Percentiles rank a stretch among this genome's conserved stretches.
These are phyloP conservation scores for Tolypocladium capitatum DNA, from an alignment of 2,329 filamentous ascomycete genomes.

Conservation along the genomic window DNA sequence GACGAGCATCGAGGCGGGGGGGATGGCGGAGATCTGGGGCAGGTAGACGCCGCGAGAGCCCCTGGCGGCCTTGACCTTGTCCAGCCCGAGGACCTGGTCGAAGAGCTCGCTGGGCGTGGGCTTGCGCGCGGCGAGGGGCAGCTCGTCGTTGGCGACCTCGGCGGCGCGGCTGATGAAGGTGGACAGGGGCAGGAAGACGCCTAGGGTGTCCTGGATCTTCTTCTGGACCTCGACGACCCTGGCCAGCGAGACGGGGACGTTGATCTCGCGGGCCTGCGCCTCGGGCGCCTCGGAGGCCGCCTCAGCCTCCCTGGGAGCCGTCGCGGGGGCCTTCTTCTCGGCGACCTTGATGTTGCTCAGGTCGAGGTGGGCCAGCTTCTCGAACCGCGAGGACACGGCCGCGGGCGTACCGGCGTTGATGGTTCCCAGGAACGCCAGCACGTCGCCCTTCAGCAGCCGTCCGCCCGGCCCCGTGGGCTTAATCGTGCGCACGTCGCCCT, in stretches of 20 bases:
- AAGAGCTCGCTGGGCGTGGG: slow-evolving; percentile 75
- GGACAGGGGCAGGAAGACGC: slow-evolving; percentile 68
- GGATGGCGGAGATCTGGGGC: slow-evolving; percentile 54
- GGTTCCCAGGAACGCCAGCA: slow-evolving; percentile 75
- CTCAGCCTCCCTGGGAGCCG: slow-evolving; percentile 24
- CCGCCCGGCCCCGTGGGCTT: slow-evolving; percentile 77
- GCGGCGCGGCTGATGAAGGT: slow-evolving; percentile 78
- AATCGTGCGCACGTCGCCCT: slow-evolving; percentile 67
- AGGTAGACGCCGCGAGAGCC: slow-evolving; percentile 50
- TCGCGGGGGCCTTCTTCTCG: slow-evolving; percentile 28
- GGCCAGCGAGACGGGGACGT: slow-evolving; percentile 64
- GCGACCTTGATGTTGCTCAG: slow-evolving; percentile 89
- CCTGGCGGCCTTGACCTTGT: slow-evolving; percentile 31
- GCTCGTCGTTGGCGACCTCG: slow-evolving; percentile 74
- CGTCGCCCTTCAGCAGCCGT: slow-evolving; percentile 85
- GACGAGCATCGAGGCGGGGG: slow-evolving; percentile 27
- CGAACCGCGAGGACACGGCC: slow-evolving; percentile 56
- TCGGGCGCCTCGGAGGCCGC: slow-evolving; percentile 27
- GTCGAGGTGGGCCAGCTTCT: slow-evolving; percentile 71
- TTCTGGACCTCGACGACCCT: slow-evolving; percentile 71
- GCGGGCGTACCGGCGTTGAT: slow-evolving; percentile 62
- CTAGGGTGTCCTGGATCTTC: slow-evolving; percentile 63
- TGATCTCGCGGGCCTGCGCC: slow-evolving; percentile 42
- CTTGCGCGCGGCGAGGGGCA: slow-evolving; percentile 51
- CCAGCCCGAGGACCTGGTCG: slow-evolving; percentile 69